Evolutionary conservation across 73 alveolate genomes (phyloP).

Genomic region (Paramecium octaurelia): DNA sequence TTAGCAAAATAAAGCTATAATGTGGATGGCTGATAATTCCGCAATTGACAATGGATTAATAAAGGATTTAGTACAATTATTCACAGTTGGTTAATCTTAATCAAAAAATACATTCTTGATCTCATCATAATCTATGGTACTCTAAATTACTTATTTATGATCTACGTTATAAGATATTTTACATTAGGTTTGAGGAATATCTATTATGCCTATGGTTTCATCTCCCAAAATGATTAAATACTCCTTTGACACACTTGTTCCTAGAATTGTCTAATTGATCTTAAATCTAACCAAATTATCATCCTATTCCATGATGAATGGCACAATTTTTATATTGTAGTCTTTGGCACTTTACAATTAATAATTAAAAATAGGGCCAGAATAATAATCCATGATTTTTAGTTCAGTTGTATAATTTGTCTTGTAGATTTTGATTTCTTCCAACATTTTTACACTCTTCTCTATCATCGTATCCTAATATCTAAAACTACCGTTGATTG

Average conservation of each 20-base stretch:
- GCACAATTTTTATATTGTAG: background rate
- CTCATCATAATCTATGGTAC: background rate
- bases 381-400: background rate
- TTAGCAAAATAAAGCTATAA: background rate
- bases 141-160: background rate
- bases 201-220: background rate
- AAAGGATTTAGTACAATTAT: constrained; percentile 4
- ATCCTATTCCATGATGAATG: background rate
- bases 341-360: background rate
- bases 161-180: background rate
- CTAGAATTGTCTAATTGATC: background rate
- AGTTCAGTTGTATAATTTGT: background rate
- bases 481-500: background rate
- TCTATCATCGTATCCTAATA: constrained; percentile 28
- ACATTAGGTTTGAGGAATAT: constrained; percentile 4
- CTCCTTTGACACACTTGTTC: background rate
- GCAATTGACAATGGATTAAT: background rate
- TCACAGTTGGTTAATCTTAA: background rate
- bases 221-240: constrained; percentile 23
- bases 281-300: background rate
- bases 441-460: background rate
- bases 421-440: background rate
- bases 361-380: background rate
- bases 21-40: background rate
- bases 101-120: background rate